Base-by-base conservation (phyloP, 2,329 filamentous ascomycete genomes). In the Cephalotrichum gorgonifer region DNA sequence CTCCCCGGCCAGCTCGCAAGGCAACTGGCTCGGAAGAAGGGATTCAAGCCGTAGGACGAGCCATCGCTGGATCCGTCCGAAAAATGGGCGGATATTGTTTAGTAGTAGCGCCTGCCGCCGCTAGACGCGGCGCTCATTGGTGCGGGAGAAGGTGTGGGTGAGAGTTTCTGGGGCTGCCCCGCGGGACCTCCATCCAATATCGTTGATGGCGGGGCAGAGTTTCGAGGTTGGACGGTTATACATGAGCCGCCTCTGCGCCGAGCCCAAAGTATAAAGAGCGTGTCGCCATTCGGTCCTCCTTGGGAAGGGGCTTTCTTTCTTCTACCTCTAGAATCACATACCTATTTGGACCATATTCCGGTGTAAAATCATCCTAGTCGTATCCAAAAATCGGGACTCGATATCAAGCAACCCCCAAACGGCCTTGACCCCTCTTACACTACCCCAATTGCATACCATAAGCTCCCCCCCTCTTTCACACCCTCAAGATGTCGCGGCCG, bases 401-500 rank as follows among this genome's bases (percentile, higher is more conserved):
- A n/a, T n/a, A 31, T 3, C 30, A 14, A 31, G 30, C 3, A 15
- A 6, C 35, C 35, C 12, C 15, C 15, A 39, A 20, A n/a, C n/a
- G n/a, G n/a, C n/a, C n/a, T n/a, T n/a, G n/a, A n/a, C n/a, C n/a
- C n/a, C n/a, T n/a, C n/a, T 6, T 30, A 30, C 6, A 6, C 22
- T 6, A 5, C n/a, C 5, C n/a, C n/a, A 38, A n/a, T 22, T 20
- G 4, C 35, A 20, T 7, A 22, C 4, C 33, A 20, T 20, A 2
- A 22, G 6, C 17, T 17, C 17, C 7, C 6, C n/a, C 3, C 35
- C 35, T 39, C 35, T 39, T 39, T 22, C 35, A 39, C 39, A 38
- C 43, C 27, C 47, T 44, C 52, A 53, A 44, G 50, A 70, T 71
- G 66, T 54, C 66, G 54, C 66, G 64, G 35, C 59, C 65, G 44